Evolutionary conservation across 2,329 filamentous ascomycete genomes (phyloP).

Genomic region (Cytospora chrysosperma): DNA sequence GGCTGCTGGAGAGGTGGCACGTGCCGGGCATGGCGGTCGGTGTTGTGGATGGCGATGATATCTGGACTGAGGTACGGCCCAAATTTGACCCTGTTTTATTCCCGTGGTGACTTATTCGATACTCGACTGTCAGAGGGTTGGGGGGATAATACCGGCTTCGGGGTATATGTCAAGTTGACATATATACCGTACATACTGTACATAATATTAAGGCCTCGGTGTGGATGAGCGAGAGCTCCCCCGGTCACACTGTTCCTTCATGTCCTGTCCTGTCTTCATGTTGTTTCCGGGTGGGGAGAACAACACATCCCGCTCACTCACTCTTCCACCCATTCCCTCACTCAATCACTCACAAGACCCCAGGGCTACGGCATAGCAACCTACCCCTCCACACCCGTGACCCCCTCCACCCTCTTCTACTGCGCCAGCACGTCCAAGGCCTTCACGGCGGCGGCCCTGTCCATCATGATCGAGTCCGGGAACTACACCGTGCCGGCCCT

Average conservation of each 20-base stretch:
- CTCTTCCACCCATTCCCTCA: too few species aligned
- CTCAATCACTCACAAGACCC: background rate
- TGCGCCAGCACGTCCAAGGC: constrained; percentile 55
- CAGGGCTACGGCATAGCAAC: constrained; percentile 45
- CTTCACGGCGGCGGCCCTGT: constrained; percentile 50
- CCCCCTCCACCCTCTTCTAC: constrained; percentile 51
- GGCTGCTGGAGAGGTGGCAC: constrained; percentile 40
- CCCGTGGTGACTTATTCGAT: too few species aligned
- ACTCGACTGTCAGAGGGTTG: background rate
- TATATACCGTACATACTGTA: background rate
- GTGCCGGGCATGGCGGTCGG: constrained; percentile 50
- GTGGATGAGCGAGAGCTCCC: background rate
- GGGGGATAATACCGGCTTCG: too few species aligned
- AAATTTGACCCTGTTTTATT: background rate
- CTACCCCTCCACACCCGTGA: constrained; percentile 40
- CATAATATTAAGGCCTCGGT: background rate
- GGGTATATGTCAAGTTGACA: background rate
- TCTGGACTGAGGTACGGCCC: constrained; percentile 38
- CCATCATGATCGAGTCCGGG: constrained; percentile 46
- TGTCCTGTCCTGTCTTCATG: too few species aligned
- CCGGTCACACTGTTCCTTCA: too few species aligned
- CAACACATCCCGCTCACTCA: background rate
- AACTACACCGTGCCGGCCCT: constrained; percentile 30
- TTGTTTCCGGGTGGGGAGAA: too few species aligned
- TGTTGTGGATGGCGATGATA: constrained; percentile 45